Evolutionary conservation across 129 eudicot species (phyloP), one percentile per base, ranked within the genome.

Genomic region (Saussurea involucrata): DNA sequence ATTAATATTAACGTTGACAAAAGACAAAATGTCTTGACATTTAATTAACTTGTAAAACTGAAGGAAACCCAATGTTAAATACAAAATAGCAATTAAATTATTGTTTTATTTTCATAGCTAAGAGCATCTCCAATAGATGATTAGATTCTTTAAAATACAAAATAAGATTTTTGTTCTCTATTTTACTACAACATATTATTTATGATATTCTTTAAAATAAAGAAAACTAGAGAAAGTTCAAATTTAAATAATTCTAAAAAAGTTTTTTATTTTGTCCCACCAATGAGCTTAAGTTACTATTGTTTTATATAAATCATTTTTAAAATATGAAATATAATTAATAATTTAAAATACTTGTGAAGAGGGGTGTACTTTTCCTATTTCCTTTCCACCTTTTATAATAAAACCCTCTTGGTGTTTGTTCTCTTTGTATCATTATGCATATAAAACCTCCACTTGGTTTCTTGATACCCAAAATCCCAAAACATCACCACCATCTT

Each of bases 371-470:
- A 81, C 84, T 81, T 37, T 81, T 37, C 75, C 71, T 42, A 74
- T 74, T 36, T 74, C 66, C 70, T 80, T 81, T 69, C 67, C 58
- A 74, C 46, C 71, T 81, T 74, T 74, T 58, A 74, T 65, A 37
- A 81, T 81, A 74, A 68, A 64, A 57, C 55, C 57, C 71, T 80
- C 71, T 67, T 74, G 78, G 22, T 17, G 42, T 74, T 57, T 17
- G 42, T 74, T 57, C 69, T 37, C 66, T 72, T 64, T 29, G 21
- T 27, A 67, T 81, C 55, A 28, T 28, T 61, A 36, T 49, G 76
- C 80, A 74, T 81, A 81, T 81, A 81, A 80, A 81, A 74, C 76
- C 80, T 81, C 84, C 84, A 81, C 80, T 75, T 58, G 55, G 80
- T 57, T 78, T 69, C 31, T 58, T 55, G 44, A 55, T 28, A 46